Evolutionary conservation across 192 early-diverging fungal species (phyloP), one percentile per base, ranked within the genome.

Genomic region (Dissophora ornata): DNA sequence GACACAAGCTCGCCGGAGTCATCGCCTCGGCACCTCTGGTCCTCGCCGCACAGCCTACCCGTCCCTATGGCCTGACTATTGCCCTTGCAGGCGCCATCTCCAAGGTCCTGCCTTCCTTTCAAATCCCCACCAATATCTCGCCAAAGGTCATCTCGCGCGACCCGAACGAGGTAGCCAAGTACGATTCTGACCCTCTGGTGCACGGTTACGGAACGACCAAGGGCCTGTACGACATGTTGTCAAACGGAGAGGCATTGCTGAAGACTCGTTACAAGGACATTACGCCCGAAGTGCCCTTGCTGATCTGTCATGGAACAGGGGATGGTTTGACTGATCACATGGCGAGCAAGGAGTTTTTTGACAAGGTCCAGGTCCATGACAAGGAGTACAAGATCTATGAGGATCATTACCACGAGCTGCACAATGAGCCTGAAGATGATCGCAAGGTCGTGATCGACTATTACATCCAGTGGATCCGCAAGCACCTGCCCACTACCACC

Each of bases 21-120:
- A 87, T 90, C 66, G 74, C 87, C 1, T 91, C 87, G 5, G 82
- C 87, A n/a, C 81, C 83, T 15, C 41, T 82, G 21, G 68, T 86
- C 15, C 56, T 60, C 0, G 41, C 78, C 32, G 38, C 68, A 0
- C 28, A 41, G 4, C 59, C 79, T n/a, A 55, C 77, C 1, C 57
- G 62, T 13, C 66, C 73, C 29, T 45, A 63, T 44, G 52, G 65
- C n/a, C 67, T 84, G 9, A 65, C 80, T 8, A 51, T 87, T 30
- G 53, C 28, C 0, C 32, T 82, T 11, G 58, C 73, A 12, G 69
- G 82, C 10, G n/a, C 60, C 0, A 70, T 82, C 32, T 58, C 80
- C 21, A 68, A 55, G 19, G 22, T 90, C 13, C 19, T 87, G 12
- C 80, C 83, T 7, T 82, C 83, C 2, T 54, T 88, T 12, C 48